These are phyloP conservation scores for Candida hungchunana DNA, from an alignment of 805 yeast species.

Conservation along the genomic window DNA sequence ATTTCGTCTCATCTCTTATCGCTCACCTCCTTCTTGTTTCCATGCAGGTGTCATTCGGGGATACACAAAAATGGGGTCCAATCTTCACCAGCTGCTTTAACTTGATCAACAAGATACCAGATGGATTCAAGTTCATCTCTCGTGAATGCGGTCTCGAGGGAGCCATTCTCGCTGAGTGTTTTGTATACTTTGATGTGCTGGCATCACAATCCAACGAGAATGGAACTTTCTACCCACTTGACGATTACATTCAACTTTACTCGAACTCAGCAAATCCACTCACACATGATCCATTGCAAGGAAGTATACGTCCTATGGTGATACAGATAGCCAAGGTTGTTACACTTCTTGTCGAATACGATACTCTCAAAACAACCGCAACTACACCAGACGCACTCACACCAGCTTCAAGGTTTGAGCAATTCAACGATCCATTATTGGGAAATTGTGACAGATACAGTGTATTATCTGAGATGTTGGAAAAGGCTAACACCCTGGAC, in stretches of 20 bases:
- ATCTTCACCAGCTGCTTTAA: constrained; percentile 18
- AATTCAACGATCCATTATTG: neutral
- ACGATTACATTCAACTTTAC: constrained; percentile 18
- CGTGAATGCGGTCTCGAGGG: constrained; percentile 17
- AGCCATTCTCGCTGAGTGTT: constrained; percentile 22
- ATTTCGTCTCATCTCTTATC: constrained; percentile 17
- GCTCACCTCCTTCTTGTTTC: constrained; percentile 20
- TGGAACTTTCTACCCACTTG: constrained; percentile 26
- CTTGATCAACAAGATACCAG: constrained; percentile 22
- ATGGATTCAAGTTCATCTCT: constrained; percentile 14
- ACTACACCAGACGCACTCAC: neutral
- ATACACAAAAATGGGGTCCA: constrained; percentile 20
- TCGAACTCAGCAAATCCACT: constrained; percentile 1
- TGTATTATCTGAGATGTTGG: constrained; percentile 16
- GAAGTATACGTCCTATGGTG: constrained; percentile 63
- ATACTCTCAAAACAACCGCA: constrained; percentile 7
- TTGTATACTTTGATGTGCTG: constrained; percentile 22
- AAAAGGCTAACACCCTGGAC: constrained; percentile 35
- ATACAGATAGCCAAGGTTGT: constrained; percentile 45
- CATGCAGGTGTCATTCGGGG: constrained; percentile 25
- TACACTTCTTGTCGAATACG: constrained; percentile 15
- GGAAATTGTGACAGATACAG: constrained; percentile 19
- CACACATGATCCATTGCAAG: constrained; percentile 59
- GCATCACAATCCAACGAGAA: constrained; percentile 26
- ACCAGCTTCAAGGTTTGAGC: constrained; percentile 27